These are phyloP conservation scores for Penicillium capsulatum DNA, from an alignment of 2,329 filamentous ascomycete species.

Conservation along the genomic window DNA sequence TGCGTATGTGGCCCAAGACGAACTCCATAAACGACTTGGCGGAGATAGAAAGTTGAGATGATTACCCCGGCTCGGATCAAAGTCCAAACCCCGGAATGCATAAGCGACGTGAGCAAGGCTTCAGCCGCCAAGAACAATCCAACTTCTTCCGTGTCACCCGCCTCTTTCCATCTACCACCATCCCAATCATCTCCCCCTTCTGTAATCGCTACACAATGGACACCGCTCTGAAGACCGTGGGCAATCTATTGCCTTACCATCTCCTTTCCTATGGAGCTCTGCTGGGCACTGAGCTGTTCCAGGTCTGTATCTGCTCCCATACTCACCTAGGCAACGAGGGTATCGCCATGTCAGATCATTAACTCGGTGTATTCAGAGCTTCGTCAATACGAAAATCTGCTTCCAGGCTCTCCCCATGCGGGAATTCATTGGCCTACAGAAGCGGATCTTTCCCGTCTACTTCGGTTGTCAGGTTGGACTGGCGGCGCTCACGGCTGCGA, in stretches of 20 bases:
- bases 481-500: slow-evolving; percentile 32
- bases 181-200: neutral
- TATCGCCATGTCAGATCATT: neutral
- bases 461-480: slow-evolving; percentile 38
- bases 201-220: slow-evolving; percentile 11
- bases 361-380: slow-evolving; percentile 28
- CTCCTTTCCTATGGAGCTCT: slow-evolving; percentile 40
- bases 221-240: slow-evolving; percentile 5
- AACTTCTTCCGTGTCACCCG: too few species aligned
- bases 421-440: slow-evolving; percentile 40
- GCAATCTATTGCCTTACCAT: slow-evolving; percentile 32
- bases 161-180: neutral
- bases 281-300: slow-evolving; percentile 39
- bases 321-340: too few species aligned
- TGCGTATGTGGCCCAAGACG: too few species aligned
- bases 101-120: neutral
- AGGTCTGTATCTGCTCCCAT: slow-evolving; percentile 13
- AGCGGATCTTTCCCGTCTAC: slow-evolving; percentile 40
- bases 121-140: slow-evolving; percentile 4
- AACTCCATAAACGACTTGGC: too few species aligned
- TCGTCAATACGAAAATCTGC: slow-evolving; percentile 41
- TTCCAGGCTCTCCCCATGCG: slow-evolving; percentile 34
- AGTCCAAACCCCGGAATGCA: too few species aligned
- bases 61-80: too few species aligned
- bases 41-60: too few species aligned